These are phyloP conservation scores for Daldinia grandis DNA, from an alignment of 495 filamentous ascomycete species.

Conservation along the genomic window DNA sequence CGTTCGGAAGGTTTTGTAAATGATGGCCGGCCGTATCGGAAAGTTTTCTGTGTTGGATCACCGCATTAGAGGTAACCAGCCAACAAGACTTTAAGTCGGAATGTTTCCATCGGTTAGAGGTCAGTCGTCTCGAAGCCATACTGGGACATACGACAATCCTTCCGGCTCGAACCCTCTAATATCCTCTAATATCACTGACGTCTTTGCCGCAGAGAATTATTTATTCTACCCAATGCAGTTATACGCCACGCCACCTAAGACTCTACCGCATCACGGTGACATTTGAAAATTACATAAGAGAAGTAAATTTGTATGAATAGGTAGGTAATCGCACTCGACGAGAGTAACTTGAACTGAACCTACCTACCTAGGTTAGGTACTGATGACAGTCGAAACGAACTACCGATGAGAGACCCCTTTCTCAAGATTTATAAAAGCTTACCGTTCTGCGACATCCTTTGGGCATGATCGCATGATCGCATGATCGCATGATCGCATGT, in stretches of 20 bases:
- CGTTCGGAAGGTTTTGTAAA: conserved; percentile 30
- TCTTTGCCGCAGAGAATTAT: neutral
- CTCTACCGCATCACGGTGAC: neutral
- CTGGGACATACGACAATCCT: neutral
- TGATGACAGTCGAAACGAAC: neutral
- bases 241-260: neutral
- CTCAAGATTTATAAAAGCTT: conserved; percentile 16
- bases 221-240: neutral
- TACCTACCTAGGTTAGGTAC: too few relatives aligned
- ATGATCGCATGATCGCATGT: neutral
- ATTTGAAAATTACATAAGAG: neutral
- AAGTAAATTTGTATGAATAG: neutral
- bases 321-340: neutral
- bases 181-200: too few relatives aligned
- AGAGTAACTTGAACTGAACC: neutral
- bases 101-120: conserved; percentile 1
- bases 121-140: neutral
- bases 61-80: conserved; percentile 2
- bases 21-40: conserved; percentile 10
- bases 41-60: conserved; percentile 16
- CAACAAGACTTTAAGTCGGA: conserved; percentile 21
- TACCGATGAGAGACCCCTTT: conserved; percentile 7
- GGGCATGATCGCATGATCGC: neutral
- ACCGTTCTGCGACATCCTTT: neutral
- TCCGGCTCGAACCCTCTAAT: neutral